Conservation (phyloP, 139 green algal genomes). For the Chlorella vulgaris region DNA sequence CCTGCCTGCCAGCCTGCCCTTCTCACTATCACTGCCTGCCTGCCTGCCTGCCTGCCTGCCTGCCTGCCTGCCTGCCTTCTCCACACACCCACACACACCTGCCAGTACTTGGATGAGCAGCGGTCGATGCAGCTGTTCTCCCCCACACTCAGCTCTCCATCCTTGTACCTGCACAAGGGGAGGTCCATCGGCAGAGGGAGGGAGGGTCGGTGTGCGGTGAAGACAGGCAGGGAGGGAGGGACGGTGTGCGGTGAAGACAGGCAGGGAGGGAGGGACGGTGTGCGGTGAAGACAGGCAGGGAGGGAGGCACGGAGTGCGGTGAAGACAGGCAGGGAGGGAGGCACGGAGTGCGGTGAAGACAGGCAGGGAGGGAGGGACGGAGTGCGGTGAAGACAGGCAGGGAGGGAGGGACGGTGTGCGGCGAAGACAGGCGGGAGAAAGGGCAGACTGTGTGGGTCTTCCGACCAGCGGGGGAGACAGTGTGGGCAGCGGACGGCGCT, state of each 20-base stretch:
- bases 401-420: background rate
- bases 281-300: no score
- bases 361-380: background rate
- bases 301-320: no score
- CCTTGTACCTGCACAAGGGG: conserved; percentile 85
- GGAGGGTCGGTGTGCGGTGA: background rate
- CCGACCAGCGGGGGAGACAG: no score
- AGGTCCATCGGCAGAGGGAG: background rate
- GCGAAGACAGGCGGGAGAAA: no score
- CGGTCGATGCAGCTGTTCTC: conserved; percentile 96
- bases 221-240: no score
- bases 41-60: no score
- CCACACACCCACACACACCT: conserved; percentile 61
- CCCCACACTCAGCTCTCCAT: conserved; percentile 91
- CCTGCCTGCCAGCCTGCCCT: no score
- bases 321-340: no score
- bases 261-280: background rate
- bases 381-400: no score
- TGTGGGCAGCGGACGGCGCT: no score
- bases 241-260: background rate
- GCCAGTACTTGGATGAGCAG: conserved; percentile 97
- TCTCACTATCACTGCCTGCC: no score
- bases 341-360: background rate
- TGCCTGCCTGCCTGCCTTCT: no score
- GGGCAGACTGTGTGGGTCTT: background rate